Base-by-base conservation (phyloP, 148 eudicot species). In the Rhododendron griersonianum region DNA sequence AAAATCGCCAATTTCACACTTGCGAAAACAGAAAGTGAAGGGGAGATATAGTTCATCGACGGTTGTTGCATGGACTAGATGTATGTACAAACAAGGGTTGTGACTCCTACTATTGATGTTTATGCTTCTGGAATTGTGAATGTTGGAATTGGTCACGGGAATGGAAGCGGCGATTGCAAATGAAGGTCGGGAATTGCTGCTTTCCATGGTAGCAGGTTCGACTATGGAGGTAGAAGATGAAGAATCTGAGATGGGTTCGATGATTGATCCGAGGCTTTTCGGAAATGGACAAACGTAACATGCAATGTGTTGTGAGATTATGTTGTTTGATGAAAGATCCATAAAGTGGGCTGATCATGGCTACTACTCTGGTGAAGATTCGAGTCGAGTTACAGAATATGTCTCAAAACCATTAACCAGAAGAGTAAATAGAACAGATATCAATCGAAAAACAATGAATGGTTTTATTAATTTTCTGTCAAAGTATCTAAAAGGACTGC, bases 51-150 rank as follows among this genome's bases (percentile, higher is more conserved):
- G 45, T 41, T 41, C 45, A 41, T 41, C 45, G 45, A 6, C 45
- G 1, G 45, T 41, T 41, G 45, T 41, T 41, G 45, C 45, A 41
- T 41, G 45, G 45, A 41, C 8, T 41, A 41, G 7, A 41, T 5
- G 45, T 41, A 41, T 41, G 7, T 41, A 16, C 81, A n/a, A 50
- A 86, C 78, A 21, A 89, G 93, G 44, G 61, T 59, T 1, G 87
- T 86, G 8, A 88, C 91, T 41, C 83, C 90, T 5, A 88, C 87
- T 69, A 86, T 89, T 8, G 95, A 93, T 81, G 92, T 91, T 0
- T 93, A 81, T 84, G 92, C 95, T n/a, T 91, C 85, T 78, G 93
- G 93, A 74, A 89, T 90, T 5, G 85, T 91, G 69, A 30, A 2
- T 91, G 83, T 67, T 93, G 83, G 93, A 91, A 78, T 18, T 90